Percentiles rank a stretch among this genome's conserved stretches.
Conservation (phyloP, 78 protist genomes). For the Tieghemostelium lacteum region DNA sequence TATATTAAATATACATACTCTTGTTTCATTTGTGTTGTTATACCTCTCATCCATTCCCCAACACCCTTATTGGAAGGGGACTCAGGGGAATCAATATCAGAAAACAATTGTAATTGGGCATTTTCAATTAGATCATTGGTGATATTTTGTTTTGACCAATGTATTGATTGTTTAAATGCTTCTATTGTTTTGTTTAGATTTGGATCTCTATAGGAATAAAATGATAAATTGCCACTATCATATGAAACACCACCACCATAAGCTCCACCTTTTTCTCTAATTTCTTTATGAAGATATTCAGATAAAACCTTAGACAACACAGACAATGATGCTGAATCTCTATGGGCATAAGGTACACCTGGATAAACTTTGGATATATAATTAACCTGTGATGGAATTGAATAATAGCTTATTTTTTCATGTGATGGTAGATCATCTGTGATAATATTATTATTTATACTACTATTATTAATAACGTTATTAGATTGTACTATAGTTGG, state of each 20-base stretch:
- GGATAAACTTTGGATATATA: conserved; percentile 28
- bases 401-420: background rate
- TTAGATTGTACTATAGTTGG: no score
- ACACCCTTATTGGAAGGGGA: conserved; percentile 82
- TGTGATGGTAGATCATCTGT: background rate
- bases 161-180: conserved; percentile 46
- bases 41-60: conserved; percentile 63
- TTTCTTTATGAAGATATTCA: conserved; percentile 88
- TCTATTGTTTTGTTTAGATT: conserved; percentile 21
- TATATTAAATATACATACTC: background rate
- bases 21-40: conserved; percentile 80
- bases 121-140: conserved; percentile 34
- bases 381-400: conserved; percentile 56
- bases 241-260: conserved; percentile 88
- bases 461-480: background rate
- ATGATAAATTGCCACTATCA: conserved; percentile 47
- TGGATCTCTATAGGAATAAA: conserved; percentile 91
- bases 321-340: conserved; percentile 39
- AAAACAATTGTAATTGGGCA: conserved; percentile 83
- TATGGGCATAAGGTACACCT: conserved; percentile 33
- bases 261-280: conserved; percentile 96
- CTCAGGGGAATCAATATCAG: conserved; percentile 84
- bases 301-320: conserved; percentile 41
- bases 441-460: no score
- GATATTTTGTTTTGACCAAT: conserved; percentile 34